Evolutionary conservation across 345 rosid species (phyloP).

Genomic region (Turritis glabra): DNA sequence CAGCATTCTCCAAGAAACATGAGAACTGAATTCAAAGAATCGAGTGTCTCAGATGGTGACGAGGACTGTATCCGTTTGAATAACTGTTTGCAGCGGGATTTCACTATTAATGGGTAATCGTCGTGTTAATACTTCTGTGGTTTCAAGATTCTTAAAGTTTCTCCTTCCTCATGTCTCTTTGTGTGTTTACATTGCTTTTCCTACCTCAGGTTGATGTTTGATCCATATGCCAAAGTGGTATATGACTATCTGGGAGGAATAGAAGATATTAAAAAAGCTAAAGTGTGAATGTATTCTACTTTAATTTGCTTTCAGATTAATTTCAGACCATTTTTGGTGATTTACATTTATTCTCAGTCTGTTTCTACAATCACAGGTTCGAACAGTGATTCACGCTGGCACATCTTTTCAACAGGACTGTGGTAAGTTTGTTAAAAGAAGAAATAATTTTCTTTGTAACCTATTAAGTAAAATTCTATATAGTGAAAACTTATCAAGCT

Average conservation of each 20-base stretch:
- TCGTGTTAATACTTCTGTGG: slow-evolving; percentile 16
- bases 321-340: slow-evolving; percentile 5
- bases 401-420: slow-evolving; percentile 76
- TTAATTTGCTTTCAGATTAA: slow-evolving; percentile 33
- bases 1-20: slow-evolving; percentile 34
- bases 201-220: slow-evolving; percentile 79
- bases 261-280: slow-evolving; percentile 85
- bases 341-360: slow-evolving; percentile 22
- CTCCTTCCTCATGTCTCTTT: neutral
- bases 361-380: slow-evolving; percentile 48
- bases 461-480: neutral
- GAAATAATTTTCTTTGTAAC: neutral
- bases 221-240: slow-evolving; percentile 78
- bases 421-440: slow-evolving; percentile 45
- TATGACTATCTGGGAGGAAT: slow-evolving; percentile 92
- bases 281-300: slow-evolving; percentile 76
- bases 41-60: slow-evolving; percentile 50
- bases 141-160: neutral
- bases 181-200: neutral
- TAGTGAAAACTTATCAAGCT: neutral
- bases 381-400: slow-evolving; percentile 58
- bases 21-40: slow-evolving; percentile 40
- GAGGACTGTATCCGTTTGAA: slow-evolving; percentile 74
- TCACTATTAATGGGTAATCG: slow-evolving; percentile 87
- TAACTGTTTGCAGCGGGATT: slow-evolving; percentile 82